Percentiles rank a stretch among this genome's conserved stretches.
phyloP scores from a whole-genome alignment of 768 basidiomycete species.

The Aureoboletus auriporus region DNA sequence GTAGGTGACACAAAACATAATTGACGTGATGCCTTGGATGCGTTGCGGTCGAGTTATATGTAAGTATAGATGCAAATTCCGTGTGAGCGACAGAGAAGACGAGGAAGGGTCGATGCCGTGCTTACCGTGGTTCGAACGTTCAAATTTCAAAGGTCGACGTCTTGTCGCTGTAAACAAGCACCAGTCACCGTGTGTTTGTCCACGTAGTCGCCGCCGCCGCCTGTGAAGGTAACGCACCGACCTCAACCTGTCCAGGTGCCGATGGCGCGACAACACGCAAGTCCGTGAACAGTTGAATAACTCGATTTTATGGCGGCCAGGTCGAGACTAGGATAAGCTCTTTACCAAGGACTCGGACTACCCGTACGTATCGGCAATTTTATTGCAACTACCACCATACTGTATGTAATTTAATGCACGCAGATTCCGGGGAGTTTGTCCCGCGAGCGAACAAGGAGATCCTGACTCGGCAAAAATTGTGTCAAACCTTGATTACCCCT shows the following conservation, averaged over 20 bases:
- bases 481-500: conserved; percentile 23
- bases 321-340: background rate
- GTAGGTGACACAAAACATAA: conserved; percentile 38
- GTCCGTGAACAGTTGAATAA: background rate
- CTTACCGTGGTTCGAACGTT: background rate
- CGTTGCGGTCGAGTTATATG: background rate
- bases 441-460: conserved; percentile 20
- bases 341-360: background rate
- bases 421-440: conserved; percentile 5
- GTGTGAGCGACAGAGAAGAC: conserved; percentile 16
- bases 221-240: background rate
- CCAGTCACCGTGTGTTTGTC: conserved; percentile 6
- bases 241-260: background rate
- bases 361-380: conserved; percentile 11
- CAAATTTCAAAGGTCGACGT: background rate
- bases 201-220: conserved; percentile 12
- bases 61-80: background rate
- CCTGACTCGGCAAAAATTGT: conserved; percentile 11
- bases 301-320: background rate
- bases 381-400: background rate
- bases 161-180: background rate
- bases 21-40: conserved; percentile 18
- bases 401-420: conserved; percentile 10
- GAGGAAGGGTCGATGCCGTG: conserved; percentile 2
- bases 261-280: background rate